Conservation (phyloP, 805 yeast species). For the Metschnikowia corniflorae region DNA sequence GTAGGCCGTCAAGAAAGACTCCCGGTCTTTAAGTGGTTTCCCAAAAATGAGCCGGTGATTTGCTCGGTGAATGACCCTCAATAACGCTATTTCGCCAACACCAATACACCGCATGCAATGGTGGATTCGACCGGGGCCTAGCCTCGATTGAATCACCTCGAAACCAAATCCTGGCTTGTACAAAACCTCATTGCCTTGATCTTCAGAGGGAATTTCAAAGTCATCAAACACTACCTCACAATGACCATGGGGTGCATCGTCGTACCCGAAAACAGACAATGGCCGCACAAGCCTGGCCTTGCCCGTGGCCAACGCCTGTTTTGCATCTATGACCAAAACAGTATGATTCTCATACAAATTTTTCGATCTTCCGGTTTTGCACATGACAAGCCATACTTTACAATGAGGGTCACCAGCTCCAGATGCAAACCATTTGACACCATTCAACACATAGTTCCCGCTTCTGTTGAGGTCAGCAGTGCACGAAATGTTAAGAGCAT, state of each 20-base stretch:
- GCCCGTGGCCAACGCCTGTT: slow-evolving; percentile 48
- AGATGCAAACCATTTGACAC: slow-evolving; percentile 68
- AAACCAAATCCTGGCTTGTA: slow-evolving; percentile 54
- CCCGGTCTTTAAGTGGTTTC: slow-evolving; percentile 46
- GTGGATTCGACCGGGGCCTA: slow-evolving; percentile 70
- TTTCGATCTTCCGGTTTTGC: slow-evolving; percentile 37
- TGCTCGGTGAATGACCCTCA: slow-evolving; percentile 48
- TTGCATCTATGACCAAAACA: slow-evolving; percentile 51
- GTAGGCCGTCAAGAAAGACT: slow-evolving; percentile 44
- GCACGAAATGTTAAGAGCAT: slow-evolving; percentile 55
- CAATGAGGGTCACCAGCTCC: slow-evolving; percentile 70
- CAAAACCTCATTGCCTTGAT: slow-evolving; percentile 40
- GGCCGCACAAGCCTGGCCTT: slow-evolving; percentile 49
- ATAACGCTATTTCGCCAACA: slow-evolving; percentile 53
- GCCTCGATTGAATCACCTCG: slow-evolving; percentile 58
- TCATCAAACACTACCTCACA: slow-evolving; percentile 53
- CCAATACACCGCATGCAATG: slow-evolving; percentile 68
- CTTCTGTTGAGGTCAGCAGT: slow-evolving; percentile 34
- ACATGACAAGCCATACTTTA: slow-evolving; percentile 51
- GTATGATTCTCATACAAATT: slow-evolving; percentile 50
- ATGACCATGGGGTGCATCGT: slow-evolving; percentile 74
- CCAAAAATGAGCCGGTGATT: slow-evolving; percentile 52
- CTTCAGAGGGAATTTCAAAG: slow-evolving; percentile 44
- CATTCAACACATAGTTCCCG: slow-evolving; percentile 52
- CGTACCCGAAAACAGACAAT: slow-evolving; percentile 53